Evolutionary conservation across 306 rosid species (phyloP).

Genomic region (Acacia acuminata): DNA sequence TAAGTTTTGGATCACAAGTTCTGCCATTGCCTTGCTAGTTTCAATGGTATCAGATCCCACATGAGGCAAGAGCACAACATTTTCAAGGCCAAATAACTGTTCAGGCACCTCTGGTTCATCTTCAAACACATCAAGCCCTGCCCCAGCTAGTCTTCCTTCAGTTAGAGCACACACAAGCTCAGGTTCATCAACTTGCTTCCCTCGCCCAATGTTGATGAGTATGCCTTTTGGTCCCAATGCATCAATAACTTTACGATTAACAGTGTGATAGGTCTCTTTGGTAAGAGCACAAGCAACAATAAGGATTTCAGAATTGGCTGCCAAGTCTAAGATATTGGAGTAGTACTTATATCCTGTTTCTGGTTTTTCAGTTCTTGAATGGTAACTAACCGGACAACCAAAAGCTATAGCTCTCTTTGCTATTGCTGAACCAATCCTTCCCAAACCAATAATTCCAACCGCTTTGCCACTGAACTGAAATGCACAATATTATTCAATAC

Average conservation of each 20-base stretch:
- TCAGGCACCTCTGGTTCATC: slow-evolving; percentile 64
- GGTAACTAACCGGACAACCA: slow-evolving; percentile 58
- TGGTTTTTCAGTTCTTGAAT: slow-evolving; percentile 54
- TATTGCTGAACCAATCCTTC: slow-evolving; percentile 74
- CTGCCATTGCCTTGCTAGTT: slow-evolving; percentile 67
- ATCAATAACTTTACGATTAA: slow-evolving; percentile 58
- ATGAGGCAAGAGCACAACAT: slow-evolving; percentile 70
- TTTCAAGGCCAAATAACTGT: slow-evolving; percentile 51
- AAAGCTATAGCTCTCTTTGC: slow-evolving; percentile 69
- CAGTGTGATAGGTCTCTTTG: slow-evolving; percentile 57
- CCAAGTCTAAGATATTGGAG: slow-evolving; percentile 52
- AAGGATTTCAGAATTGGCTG: slow-evolving; percentile 52
- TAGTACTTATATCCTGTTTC: slow-evolving; percentile 51
- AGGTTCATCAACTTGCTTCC: slow-evolving; percentile 43
- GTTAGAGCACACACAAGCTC: slow-evolving; percentile 65
- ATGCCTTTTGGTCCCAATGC: slow-evolving; percentile 72
- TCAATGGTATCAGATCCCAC: slow-evolving; percentile 63
- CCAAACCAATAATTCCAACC: slow-evolving; percentile 74
- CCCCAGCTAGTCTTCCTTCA: slow-evolving; percentile 67
- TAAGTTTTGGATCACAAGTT: slow-evolving; percentile 62
- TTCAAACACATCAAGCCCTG: slow-evolving; percentile 78
- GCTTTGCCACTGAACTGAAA: slow-evolving; percentile 69
- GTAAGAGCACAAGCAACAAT: slow-evolving; percentile 58
- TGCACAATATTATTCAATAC: slow-evolving; percentile 11
- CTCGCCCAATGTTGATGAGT: slow-evolving; percentile 69